Evolutionary conservation across 2,329 filamentous ascomycete species (phyloP).

Genomic region (Penicillium oxalicum): DNA sequence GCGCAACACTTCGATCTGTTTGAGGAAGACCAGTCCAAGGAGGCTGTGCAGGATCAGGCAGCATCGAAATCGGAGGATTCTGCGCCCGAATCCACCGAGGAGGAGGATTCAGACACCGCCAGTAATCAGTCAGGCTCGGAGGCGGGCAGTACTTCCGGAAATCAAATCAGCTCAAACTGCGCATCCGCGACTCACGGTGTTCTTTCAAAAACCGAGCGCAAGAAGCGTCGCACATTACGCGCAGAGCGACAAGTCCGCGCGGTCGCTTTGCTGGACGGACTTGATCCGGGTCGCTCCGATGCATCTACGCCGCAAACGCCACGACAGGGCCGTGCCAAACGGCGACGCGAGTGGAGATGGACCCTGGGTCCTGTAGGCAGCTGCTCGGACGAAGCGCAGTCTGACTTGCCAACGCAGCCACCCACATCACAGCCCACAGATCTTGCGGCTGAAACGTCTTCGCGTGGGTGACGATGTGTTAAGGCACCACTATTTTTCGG

Average conservation of each 20-base stretch:
- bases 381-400: slow-evolving; percentile 4
- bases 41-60: slow-evolving; percentile 12
- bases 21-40: slow-evolving; percentile 6
- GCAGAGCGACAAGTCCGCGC: slow-evolving; percentile 36
- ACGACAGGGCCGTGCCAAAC: slow-evolving; percentile 48
- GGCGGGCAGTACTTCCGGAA: slow-evolving; percentile 26
- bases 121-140: slow-evolving; percentile 23
- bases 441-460: background rate
- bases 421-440: background rate
- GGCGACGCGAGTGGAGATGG: slow-evolving; percentile 53
- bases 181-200: background rate
- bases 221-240: slow-evolving; percentile 29
- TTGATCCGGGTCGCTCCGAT: slow-evolving; percentile 44
- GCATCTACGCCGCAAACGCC: slow-evolving; percentile 48
- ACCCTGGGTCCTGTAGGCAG: slow-evolving; percentile 45
- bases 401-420: slow-evolving; percentile 3
- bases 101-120: slow-evolving; percentile 26
- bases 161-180: slow-evolving; percentile 23
- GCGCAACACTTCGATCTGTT: slow-evolving; percentile 52
- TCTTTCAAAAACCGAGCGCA: slow-evolving; percentile 28
- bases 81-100: slow-evolving; percentile 15
- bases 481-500: background rate
- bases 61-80: slow-evolving; percentile 14
- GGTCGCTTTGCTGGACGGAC: slow-evolving; percentile 34
- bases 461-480: background rate